Conservation (phyloP, 345 rosid species). For the Citrus australasica region DNA sequence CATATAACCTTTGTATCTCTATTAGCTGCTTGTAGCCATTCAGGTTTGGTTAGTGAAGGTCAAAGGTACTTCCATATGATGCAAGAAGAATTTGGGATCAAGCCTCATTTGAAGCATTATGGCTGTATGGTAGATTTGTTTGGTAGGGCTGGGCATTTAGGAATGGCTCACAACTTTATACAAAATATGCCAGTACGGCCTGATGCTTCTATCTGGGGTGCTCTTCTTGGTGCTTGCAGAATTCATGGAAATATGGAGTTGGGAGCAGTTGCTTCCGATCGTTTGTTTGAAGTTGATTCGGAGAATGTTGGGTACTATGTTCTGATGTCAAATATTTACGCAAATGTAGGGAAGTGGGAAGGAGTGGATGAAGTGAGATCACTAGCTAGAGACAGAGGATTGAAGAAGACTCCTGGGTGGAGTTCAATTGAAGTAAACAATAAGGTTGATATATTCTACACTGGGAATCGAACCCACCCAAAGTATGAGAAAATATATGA, state of each 20-base stretch:
- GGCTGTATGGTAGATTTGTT: conserved; percentile 69
- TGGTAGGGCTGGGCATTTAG: conserved; percentile 53
- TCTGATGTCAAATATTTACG: conserved; percentile 53
- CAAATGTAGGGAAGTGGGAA: conserved; percentile 53
- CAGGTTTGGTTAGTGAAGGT: conserved; percentile 52
- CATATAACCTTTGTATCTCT: conserved; percentile 53
- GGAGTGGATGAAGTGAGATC: conserved; percentile 46
- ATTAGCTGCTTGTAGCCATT: conserved; percentile 62
- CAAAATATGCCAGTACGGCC: conserved; percentile 46
- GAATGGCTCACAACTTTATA: conserved; percentile 40
- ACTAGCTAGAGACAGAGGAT: conserved; percentile 39
- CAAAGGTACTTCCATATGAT: conserved; percentile 45
- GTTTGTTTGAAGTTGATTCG: conserved; percentile 42
- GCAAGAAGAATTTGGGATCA: conserved; percentile 39
- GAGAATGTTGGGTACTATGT: conserved; percentile 63
- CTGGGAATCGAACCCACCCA: conserved; percentile 50
- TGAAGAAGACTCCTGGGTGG: conserved; percentile 69
- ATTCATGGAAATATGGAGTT: conserved; percentile 48
- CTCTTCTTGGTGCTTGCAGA: conserved; percentile 54
- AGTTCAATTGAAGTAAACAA: conserved; percentile 46
- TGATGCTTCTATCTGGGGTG: conserved; percentile 61
- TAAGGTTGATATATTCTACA: conserved; percentile 52
- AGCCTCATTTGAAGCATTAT: conserved; percentile 53
- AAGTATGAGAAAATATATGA: conserved; percentile 27
- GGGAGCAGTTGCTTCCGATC: conserved; percentile 44